phyloP scores from a whole-genome alignment of 2,329 filamentous ascomycete genomes.

The Lomentospora prolificans region DNA sequence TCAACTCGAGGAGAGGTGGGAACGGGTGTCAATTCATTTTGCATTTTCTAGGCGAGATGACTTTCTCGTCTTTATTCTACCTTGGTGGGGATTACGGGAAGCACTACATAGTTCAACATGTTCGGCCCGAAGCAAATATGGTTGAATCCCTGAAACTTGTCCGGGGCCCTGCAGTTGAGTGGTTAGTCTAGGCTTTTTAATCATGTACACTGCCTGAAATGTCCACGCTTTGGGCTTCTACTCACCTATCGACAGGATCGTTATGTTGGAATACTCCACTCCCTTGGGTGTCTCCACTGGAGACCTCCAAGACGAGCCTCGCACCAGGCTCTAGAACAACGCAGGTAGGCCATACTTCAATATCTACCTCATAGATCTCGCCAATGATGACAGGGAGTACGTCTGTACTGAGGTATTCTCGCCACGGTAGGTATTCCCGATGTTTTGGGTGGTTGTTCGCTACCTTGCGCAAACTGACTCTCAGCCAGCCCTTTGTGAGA shows the following conservation, averaged over 20 bases:
- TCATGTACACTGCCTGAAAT: too few relatives aligned
- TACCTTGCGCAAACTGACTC: constrained; percentile 46
- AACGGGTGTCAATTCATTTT: too few relatives aligned
- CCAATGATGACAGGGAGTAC: constrained; percentile 42
- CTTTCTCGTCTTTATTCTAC: constrained; percentile 7
- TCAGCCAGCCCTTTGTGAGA: constrained; percentile 54
- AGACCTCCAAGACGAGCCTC: constrained; percentile 44
- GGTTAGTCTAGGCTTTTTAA: neutral
- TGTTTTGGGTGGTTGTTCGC: constrained; percentile 40
- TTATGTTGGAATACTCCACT: constrained; percentile 46
- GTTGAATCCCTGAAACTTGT: constrained; percentile 33
- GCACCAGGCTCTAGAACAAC: constrained; percentile 38
- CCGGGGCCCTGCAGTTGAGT: constrained; percentile 11
- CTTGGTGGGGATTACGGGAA: constrained; percentile 39
- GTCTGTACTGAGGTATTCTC: constrained; percentile 46
- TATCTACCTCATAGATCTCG: constrained; percentile 48
- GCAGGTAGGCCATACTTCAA: constrained; percentile 57
- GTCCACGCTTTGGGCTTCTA: too few relatives aligned
- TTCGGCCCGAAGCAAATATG: constrained; percentile 40
- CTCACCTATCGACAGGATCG: constrained; percentile 34
- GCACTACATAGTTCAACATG: constrained; percentile 37
- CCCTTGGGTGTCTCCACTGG: constrained; percentile 48
- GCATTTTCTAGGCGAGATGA: too few relatives aligned
- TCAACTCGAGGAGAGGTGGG: too few relatives aligned
- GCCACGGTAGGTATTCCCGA: constrained; percentile 40